Conservation (phyloP, 176 grass and related monocot genomes). For the Aegilops bicornis region DNA sequence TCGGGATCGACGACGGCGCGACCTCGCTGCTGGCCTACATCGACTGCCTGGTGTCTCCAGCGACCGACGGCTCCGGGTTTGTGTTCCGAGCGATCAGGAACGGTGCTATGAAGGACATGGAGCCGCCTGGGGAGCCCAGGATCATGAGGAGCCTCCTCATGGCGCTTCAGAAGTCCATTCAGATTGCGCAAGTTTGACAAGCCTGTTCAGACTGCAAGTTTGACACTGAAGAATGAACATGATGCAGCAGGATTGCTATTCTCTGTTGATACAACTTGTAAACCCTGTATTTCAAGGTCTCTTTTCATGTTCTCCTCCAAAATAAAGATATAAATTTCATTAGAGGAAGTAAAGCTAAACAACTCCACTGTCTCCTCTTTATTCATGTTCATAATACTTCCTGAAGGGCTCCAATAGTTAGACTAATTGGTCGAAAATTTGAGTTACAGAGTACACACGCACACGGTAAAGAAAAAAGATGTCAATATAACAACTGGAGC, state of each 20-base stretch:
- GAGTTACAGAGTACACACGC: slow-evolving; percentile 9
- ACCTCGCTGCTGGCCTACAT: slow-evolving; percentile 74
- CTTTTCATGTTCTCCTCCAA: neutral
- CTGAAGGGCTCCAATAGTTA: neutral
- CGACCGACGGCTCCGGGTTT: slow-evolving; percentile 46
- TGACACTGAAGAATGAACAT: neutral
- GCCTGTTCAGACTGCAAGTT: slow-evolving; percentile 31
- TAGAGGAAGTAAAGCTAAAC: neutral
- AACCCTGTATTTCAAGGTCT: neutral
- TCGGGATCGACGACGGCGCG: slow-evolving; percentile 49
- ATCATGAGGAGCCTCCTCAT: slow-evolving; percentile 89
- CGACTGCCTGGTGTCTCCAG: slow-evolving; percentile 68
- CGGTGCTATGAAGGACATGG: slow-evolving; percentile 59
- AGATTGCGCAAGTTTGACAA: slow-evolving; percentile 43
- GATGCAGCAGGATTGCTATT: neutral
- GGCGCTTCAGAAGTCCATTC: slow-evolving; percentile 70
- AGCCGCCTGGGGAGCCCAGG: slow-evolving; percentile 75
- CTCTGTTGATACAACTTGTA: neutral
- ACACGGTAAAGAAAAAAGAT: slow-evolving; percentile 8
- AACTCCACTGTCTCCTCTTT: neutral
- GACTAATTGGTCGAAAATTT: neutral
- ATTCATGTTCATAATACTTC: slow-evolving; percentile 4
- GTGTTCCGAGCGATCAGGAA: slow-evolving; percentile 76
- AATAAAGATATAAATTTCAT: neutral
- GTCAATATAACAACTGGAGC: slow-evolving; percentile 27